Evolutionary conservation across 1,284 basidiomycete genomes (phyloP).

Genomic region (Moniliophthora roreri): DNA sequence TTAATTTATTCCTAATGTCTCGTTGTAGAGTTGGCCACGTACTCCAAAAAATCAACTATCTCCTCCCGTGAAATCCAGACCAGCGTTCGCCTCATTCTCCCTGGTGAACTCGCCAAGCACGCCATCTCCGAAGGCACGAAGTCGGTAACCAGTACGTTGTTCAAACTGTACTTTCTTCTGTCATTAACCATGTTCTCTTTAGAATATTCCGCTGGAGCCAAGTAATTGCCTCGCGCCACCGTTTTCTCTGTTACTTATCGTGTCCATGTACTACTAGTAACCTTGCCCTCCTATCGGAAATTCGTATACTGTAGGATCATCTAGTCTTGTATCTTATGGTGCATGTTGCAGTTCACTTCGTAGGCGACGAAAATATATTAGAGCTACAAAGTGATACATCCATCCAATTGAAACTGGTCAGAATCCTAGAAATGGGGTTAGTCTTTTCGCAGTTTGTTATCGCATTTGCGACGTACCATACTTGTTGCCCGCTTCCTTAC

Average conservation of each 20-base stretch:
- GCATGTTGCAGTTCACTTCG: too few species aligned
- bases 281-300: constrained; percentile 4
- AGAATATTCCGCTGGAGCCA: constrained; percentile 31
- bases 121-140: constrained; percentile 65
- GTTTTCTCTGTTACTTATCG: not conserved
- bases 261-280: constrained; percentile 7
- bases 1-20: constrained; percentile 37
- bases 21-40: constrained; percentile 68
- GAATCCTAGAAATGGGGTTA: constrained; percentile 4
- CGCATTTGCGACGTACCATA: constrained; percentile 53
- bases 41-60: constrained; percentile 87
- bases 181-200: not conserved
- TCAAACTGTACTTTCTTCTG: not conserved
- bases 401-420: not conserved
- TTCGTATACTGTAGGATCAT: constrained; percentile 1
- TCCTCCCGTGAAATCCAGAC: constrained; percentile 88
- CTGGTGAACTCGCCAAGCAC: constrained; percentile 73
- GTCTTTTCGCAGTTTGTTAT: not conserved
- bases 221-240: constrained; percentile 12
- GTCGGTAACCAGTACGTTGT: constrained; percentile 40
- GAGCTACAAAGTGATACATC: not conserved
- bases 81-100: constrained; percentile 79
- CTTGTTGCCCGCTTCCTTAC: constrained; percentile 85
- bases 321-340: too few species aligned
- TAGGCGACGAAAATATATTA: not conserved